Percentiles rank a stretch among this genome's conserved stretches.
phyloP scores from a whole-genome alignment of 2,329 filamentous ascomycete genomes.

The Akanthomyces uredinophilus region DNA sequence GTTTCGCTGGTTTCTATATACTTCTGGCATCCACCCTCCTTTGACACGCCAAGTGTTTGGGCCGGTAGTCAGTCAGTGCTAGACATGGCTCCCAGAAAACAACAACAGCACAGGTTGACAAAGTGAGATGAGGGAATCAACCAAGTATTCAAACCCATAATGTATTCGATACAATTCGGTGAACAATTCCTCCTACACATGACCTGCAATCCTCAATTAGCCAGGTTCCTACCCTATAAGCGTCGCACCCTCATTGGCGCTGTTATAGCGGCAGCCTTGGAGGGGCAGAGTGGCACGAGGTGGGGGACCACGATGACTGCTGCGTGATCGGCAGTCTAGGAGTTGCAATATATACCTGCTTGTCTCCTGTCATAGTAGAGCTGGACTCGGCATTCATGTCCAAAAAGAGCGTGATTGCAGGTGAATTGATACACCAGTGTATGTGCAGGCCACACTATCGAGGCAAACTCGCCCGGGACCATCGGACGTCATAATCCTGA shows the following conservation, averaged over 20 bases:
- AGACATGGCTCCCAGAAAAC: no score
- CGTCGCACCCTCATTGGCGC: constrained; percentile 6
- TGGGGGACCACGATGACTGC: not conserved
- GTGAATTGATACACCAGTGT: not conserved
- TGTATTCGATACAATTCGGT: no score
- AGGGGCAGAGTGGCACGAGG: not conserved
- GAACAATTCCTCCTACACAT: no score
- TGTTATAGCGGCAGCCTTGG: constrained; percentile 4
- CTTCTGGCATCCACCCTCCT: no score
- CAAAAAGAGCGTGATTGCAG: not conserved
- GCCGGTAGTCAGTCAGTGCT: no score
- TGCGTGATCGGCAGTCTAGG: not conserved
- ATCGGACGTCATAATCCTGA: not conserved
- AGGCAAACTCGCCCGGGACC: not conserved
- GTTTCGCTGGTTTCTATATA: no score
- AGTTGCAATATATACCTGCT: not conserved
- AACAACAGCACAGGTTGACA: no score
- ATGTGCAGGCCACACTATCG: not conserved
- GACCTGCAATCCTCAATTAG: no score
- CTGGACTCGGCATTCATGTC: not conserved
- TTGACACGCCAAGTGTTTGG: no score
- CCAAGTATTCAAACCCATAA: no score
- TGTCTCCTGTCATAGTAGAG: not conserved
- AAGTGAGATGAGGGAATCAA: no score
- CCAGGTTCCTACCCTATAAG: not conserved